phyloP scores from a whole-genome alignment of 2,329 filamentous ascomycete genomes.

The Sclerotinia minor region DNA sequence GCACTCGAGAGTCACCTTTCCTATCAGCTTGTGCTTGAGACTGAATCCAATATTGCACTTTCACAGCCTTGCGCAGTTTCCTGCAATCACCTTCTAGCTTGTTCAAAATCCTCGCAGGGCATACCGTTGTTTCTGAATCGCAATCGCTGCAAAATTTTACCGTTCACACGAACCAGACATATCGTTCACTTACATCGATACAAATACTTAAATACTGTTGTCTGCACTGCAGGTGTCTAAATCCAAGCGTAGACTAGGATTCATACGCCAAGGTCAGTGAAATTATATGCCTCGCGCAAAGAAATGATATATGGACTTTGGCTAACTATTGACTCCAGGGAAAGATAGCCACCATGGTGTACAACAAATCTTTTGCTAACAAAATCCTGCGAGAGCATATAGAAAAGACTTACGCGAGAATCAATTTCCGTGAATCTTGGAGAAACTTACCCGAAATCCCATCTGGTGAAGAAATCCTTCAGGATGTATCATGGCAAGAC shows the following conservation, averaged over 20 bases:
- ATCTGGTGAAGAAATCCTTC: constrained; percentile 52
- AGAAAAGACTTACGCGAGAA: constrained; percentile 17
- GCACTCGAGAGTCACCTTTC: neutral
- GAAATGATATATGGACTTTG: neutral
- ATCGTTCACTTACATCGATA: neutral
- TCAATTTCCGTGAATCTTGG: constrained; percentile 38
- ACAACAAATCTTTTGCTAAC: neutral
- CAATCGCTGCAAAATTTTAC: no score
- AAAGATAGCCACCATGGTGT: neutral
- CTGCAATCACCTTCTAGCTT: neutral
- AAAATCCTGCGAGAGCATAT: constrained; percentile 16
- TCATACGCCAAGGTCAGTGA: neutral
- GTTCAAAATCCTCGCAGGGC: no score
- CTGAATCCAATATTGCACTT: neutral
- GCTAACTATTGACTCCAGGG: neutral
- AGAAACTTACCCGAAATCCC: constrained; percentile 55
- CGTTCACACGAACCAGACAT: neutral
- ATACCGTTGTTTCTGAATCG: neutral
- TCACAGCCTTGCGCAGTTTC: neutral
- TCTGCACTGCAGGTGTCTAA: neutral
- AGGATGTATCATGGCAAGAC: constrained; percentile 21
- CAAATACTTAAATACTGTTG: neutral
- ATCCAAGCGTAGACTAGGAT: neutral
- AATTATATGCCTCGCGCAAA: neutral
- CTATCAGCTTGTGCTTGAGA: neutral